phyloP scores from a whole-genome alignment of 371 early-diverging fungal genomes.

The Mucor sp. region DNA sequence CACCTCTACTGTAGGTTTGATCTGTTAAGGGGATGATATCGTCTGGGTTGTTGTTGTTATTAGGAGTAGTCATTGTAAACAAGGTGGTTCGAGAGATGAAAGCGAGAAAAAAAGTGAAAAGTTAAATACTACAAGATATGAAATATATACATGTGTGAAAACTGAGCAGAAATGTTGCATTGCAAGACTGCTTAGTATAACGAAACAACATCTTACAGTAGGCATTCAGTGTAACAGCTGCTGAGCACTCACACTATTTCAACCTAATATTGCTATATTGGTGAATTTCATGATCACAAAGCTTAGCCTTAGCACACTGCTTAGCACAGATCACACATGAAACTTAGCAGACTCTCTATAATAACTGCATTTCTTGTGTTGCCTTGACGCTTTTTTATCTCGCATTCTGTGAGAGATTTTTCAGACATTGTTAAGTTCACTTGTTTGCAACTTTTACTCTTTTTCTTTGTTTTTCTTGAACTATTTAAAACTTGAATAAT shows the following conservation, averaged over 20 bases:
- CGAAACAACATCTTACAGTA: neutral
- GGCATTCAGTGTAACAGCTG: neutral
- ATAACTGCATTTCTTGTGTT: neutral
- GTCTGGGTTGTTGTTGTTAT: neutral
- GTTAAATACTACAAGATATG: neutral
- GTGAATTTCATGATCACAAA: neutral
- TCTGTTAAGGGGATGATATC: slow-evolving; percentile 9
- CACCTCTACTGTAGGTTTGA: neutral
- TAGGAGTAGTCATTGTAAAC: neutral
- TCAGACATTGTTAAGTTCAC: neutral
- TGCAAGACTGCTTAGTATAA: neutral
- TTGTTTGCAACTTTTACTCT: neutral
- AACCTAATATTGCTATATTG: neutral
- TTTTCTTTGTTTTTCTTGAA: slow-evolving; percentile 5
- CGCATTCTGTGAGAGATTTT: neutral
- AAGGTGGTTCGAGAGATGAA: neutral
- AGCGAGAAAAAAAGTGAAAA: neutral
- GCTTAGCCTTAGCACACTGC: slow-evolving; percentile 3
- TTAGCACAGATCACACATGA: neutral
- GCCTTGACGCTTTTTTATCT: neutral
- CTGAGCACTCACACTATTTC: neutral
- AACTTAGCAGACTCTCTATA: neutral
- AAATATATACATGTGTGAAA: slow-evolving; percentile 4
- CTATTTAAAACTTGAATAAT: neutral
- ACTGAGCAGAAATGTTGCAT: neutral